phyloP scores from a whole-genome alignment of 2,329 filamentous ascomycete species.

The Clathrospora elynae region DNA sequence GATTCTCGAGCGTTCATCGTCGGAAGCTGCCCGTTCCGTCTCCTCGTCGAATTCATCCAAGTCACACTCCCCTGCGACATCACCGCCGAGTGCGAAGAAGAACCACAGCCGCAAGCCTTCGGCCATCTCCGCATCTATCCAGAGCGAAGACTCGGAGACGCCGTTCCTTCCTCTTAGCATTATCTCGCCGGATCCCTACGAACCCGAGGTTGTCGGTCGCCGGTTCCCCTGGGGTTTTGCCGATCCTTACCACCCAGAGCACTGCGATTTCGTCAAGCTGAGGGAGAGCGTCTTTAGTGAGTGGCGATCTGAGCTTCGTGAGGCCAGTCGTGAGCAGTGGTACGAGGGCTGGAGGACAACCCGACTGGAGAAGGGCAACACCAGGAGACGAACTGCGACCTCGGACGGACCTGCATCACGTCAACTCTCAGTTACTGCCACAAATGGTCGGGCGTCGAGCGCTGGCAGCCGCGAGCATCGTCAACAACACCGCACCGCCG shows the following conservation, averaged over 20 bases:
- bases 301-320: slow-evolving; percentile 88
- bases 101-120: slow-evolving; percentile 50
- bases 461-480: slow-evolving; percentile 38
- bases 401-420: slow-evolving; percentile 38
- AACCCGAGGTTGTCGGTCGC: slow-evolving; percentile 77
- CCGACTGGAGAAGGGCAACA: slow-evolving; percentile 47
- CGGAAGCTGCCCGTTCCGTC: slow-evolving; percentile 43
- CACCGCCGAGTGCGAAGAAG: slow-evolving; percentile 39
- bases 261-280: slow-evolving; percentile 91
- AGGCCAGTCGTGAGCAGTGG: slow-evolving; percentile 89
- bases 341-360: slow-evolving; percentile 91
- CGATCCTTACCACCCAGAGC: slow-evolving; percentile 85
- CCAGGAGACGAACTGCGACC: slow-evolving; percentile 32
- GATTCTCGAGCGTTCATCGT: slow-evolving; percentile 46
- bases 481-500: slow-evolving; percentile 30
- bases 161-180: slow-evolving; percentile 88
- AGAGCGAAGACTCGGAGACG: slow-evolving; percentile 49
- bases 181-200: slow-evolving; percentile 91
- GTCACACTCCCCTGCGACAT: slow-evolving; percentile 42
- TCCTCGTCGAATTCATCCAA: slow-evolving; percentile 40
- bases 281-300: slow-evolving; percentile 92
- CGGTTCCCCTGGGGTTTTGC: slow-evolving; percentile 97
- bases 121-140: slow-evolving; percentile 46
- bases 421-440: slow-evolving; percentile 30
- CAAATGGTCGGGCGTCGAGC: slow-evolving; percentile 44